Evolutionary conservation across 805 yeast species (phyloP).

Genomic region (Myxozyma nipponensis): DNA sequence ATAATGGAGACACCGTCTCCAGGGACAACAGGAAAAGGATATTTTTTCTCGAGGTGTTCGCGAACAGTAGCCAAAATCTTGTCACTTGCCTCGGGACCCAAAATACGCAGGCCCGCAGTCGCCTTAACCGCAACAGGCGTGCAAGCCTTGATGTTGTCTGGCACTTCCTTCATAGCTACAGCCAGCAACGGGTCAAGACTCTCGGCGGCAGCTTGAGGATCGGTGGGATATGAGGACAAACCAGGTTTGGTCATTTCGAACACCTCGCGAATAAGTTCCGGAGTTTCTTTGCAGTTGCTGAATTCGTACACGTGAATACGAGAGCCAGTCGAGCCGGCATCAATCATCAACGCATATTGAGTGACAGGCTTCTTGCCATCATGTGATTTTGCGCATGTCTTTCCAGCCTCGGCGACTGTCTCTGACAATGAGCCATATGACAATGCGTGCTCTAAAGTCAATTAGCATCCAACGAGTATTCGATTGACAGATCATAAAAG

Average conservation of each 20-base stretch:
- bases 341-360: slow-evolving; percentile 87
- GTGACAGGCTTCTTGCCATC: slow-evolving; percentile 42
- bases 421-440: no score
- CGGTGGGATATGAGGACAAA: slow-evolving; percentile 75
- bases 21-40: slow-evolving; percentile 87
- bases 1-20: slow-evolving; percentile 86
- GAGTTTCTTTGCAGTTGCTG: slow-evolving; percentile 81
- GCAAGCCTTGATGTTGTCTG: slow-evolving; percentile 66
- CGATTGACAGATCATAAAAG: not conserved
- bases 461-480: not conserved
- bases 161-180: slow-evolving; percentile 71
- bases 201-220: slow-evolving; percentile 79
- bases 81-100: slow-evolving; percentile 70
- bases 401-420: not conserved
- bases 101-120: slow-evolving; percentile 88
- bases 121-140: slow-evolving; percentile 97
- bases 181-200: slow-evolving; percentile 80
- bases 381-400: slow-evolving; percentile 36
- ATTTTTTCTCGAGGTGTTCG: slow-evolving; percentile 67
- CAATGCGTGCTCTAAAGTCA: not conserved
- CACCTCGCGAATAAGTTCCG: slow-evolving; percentile 70
- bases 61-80: slow-evolving; percentile 75
- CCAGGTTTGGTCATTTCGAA: slow-evolving; percentile 93
- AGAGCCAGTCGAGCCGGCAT: slow-evolving; percentile 97
- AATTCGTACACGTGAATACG: slow-evolving; percentile 92